Evolutionary conservation across 352 stramenopile species (phyloP).

Genomic region (Phytophthora crassamura): DNA sequence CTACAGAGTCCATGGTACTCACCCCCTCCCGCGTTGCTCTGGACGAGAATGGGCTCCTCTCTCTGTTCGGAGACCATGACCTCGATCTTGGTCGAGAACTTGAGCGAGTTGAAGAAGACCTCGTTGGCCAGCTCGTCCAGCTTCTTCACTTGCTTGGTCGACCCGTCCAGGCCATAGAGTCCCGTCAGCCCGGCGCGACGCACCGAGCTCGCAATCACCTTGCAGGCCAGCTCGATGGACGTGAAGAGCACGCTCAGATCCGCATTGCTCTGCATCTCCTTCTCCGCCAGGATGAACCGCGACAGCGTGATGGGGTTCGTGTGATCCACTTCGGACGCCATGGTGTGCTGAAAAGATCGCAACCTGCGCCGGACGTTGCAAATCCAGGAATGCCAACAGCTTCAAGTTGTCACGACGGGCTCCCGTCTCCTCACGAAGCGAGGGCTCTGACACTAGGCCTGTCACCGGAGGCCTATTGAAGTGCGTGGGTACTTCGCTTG

Average conservation of each 20-base stretch:
- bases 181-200: conserved; percentile 93
- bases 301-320: conserved; percentile 93
- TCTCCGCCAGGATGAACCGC: conserved; percentile 93
- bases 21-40: conserved; percentile 37
- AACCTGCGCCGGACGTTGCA: conserved; percentile 5
- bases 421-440: background rate
- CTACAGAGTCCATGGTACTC: too few relatives aligned
- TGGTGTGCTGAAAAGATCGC: conserved; percentile 13
- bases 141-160: conserved; percentile 98
- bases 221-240: conserved; percentile 96
- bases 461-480: background rate
- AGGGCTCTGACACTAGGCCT: background rate
- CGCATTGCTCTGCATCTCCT: conserved; percentile 92
- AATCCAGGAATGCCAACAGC: conserved; percentile 1
- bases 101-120: conserved; percentile 97
- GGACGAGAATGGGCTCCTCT: conserved; percentile 97
- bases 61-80: conserved; percentile 99
- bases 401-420: background rate
- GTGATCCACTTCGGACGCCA: conserved; percentile 62
- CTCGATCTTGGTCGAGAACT: conserved; percentile 96
- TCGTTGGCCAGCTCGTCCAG: conserved; percentile 98
- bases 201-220: conserved; percentile 97
- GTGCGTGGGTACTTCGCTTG: conserved; percentile 1
- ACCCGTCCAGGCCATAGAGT: conserved; percentile 96
- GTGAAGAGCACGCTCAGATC: conserved; percentile 97